Evolutionary conservation across 2,329 filamentous ascomycete species (phyloP), one percentile per base, ranked within the genome.

Genomic region (Madurella fahalii): DNA sequence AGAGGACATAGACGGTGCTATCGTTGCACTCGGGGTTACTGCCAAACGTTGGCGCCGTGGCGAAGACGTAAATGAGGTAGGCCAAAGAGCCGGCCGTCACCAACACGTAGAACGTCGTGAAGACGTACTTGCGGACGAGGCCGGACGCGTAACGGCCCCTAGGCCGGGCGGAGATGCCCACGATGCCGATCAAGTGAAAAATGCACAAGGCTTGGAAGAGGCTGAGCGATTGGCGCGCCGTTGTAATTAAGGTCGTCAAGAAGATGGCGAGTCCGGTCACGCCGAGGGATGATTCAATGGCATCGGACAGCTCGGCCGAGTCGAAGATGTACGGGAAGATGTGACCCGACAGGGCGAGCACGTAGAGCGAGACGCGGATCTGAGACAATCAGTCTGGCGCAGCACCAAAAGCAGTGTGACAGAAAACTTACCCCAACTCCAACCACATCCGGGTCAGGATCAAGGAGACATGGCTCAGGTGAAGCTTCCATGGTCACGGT

Each of bases 1-100:
- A 49, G 8, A 49, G 47, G 17, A 49, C 47, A 25, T 49, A 49
- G 17, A 49, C 47, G 5, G 32, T 34, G 3, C 16, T 41, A 9
- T 32, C 9, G 47, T 49, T 49, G 34, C 47, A 49, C 47, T 49
- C 47, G 47, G 37, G 18, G 17, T 49, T 34, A 4, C 40, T 40
- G 5, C 47, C 47, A 34, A 49, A 49, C 12, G 34, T 31, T 13
- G 47, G 47, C 34, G 47, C 47, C 11, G 25, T 32, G 8, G 17
- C 32, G n/a, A 32, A 49, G 9, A 49, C 47, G 16, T 25, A 39
- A 18, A 49, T 34, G 18, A 37, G 11, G 40, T 37, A 49, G 11
- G 47, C 34, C 25, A 49, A 9, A 15, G 32, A 49, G 15, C 25
- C 47, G 9, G 47, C 25, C 25, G 25, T 25, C 25, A 25, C 25